These are phyloP conservation scores for Coemansia sp. DNA, from an alignment of 192 early-diverging fungal genomes.

Conservation along the genomic window DNA sequence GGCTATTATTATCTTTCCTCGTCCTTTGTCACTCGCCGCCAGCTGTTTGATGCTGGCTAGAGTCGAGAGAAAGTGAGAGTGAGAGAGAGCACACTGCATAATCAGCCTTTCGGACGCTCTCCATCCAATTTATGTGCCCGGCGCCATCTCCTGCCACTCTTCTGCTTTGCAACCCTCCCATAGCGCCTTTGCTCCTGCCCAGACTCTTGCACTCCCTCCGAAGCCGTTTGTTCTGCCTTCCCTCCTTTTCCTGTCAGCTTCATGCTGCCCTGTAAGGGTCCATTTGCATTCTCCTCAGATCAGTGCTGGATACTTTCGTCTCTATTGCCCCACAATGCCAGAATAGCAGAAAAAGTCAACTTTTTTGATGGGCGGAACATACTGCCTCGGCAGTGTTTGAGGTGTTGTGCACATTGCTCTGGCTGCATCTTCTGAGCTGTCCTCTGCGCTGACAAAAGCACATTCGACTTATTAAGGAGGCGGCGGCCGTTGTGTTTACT, in stretches of 20 bases:
- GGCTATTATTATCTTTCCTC: background rate
- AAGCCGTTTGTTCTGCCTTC: constrained; percentile 1
- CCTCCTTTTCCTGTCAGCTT: background rate
- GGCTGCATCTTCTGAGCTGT: background rate
- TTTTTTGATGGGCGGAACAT: background rate
- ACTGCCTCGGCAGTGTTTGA: too few relatives aligned
- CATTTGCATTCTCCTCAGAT: background rate
- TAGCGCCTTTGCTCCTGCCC: background rate
- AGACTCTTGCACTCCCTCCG: background rate
- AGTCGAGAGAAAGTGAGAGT: background rate
- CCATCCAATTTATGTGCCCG: background rate
- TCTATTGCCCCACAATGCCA: background rate
- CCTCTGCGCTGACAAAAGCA: background rate
- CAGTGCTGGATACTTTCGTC: background rate
- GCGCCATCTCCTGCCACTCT: background rate
- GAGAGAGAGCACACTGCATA: background rate
- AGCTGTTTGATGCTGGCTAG: background rate
- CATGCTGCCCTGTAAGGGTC: constrained; percentile 7
- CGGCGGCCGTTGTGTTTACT: background rate
- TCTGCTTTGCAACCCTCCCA: background rate
- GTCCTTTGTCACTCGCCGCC: background rate
- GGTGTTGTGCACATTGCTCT: too few relatives aligned
- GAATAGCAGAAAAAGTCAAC: background rate
- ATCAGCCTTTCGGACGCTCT: constrained; percentile 1
- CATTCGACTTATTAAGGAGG: background rate